Evolutionary conservation across 2,329 filamentous ascomycete genomes (phyloP).

Genomic region (Ophiocordyceps camponoti-saundersi): DNA sequence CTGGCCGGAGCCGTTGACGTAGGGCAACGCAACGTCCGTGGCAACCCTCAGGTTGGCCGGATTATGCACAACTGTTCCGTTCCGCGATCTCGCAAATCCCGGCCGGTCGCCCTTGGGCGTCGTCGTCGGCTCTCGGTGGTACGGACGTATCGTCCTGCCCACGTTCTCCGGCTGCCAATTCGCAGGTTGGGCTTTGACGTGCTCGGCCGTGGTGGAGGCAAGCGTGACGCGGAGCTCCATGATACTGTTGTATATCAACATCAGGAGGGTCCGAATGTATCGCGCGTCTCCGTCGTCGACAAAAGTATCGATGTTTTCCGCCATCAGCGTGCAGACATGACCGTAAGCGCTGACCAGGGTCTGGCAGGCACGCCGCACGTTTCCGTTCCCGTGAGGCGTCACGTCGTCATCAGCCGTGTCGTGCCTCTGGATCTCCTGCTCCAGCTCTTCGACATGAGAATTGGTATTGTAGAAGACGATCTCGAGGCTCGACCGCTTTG

Average conservation of each 20-base stretch:
- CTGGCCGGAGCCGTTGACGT: slow-evolving; percentile 29
- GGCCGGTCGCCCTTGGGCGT: slow-evolving; percentile 35
- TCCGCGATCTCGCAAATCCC: slow-evolving; percentile 13
- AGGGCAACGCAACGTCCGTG: slow-evolving; percentile 31
- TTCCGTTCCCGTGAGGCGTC: slow-evolving; percentile 39
- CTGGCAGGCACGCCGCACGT: slow-evolving; percentile 44
- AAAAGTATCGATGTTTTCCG: slow-evolving; percentile 45
- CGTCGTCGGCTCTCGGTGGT: slow-evolving; percentile 32
- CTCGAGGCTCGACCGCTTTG: slow-evolving; percentile 46
- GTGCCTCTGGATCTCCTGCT: slow-evolving; percentile 46
- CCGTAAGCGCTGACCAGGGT: slow-evolving; percentile 48
- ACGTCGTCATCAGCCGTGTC: slow-evolving; percentile 32
- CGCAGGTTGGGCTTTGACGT: slow-evolving; percentile 6
- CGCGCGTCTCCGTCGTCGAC: slow-evolving; percentile 48
- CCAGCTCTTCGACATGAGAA: slow-evolving; percentile 47
- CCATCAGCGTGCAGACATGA: slow-evolving; percentile 44
- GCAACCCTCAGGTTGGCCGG: slow-evolving; percentile 37
- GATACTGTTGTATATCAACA: slow-evolving; percentile 49
- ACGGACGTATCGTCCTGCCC: slow-evolving; percentile 32
- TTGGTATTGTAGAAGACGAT: slow-evolving; percentile 53
- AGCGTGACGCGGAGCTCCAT: slow-evolving; percentile 46
- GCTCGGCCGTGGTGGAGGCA: slow-evolving; percentile 14
- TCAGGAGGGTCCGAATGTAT: slow-evolving; percentile 47
- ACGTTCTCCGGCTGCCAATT: slow-evolving; percentile 7
- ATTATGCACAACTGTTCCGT: slow-evolving; percentile 25